Evolutionary conservation across 305 asterid genomes (phyloP), one percentile per base, ranked within the genome.

Genomic region (Caryopteris hybrid): DNA sequence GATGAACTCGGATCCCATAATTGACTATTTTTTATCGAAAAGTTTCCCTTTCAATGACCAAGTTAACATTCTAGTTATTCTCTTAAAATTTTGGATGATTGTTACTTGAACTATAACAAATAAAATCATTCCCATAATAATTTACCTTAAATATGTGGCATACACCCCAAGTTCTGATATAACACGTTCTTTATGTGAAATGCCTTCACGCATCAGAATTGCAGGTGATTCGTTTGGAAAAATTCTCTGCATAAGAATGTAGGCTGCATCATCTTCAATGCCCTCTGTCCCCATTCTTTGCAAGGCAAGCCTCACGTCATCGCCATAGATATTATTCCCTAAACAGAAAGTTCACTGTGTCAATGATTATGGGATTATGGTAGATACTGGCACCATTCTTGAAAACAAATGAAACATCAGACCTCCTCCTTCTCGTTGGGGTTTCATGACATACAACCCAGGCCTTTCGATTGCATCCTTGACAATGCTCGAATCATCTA

Each of bases 371-470:
- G n/a, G 34, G 64, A 69, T 41, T 65, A 57, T 2, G 8, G 12
- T 6, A 39, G 36, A 18, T 11, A 47, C 64, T 34, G 45, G 43
- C 39, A 58, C 34, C 54, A 48, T 3, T 27, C 4, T 2, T 0
- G 23, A 17, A 43, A 45, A 54, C n/a, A 39, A 46, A 5, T 63
- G 6, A 22, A 63, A 61, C 4, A 34, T 55, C 68, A 72, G 72
- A 94, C 99, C 99, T 87, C 99, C 99, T 79, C 99, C 99, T 86
- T 93, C 99, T 82, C 99, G 83, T 71, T 91, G 99, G 57, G 99
- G 99, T 76, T 91, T 94, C 99, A 94, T 94, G 76, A 94, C 98
- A 70, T 87, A 94, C 41, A 75, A 71, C 63, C 74, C 95, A n/a
- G 98, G 97, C 69, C 79, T 83, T 79, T 87, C 86, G 23, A 85